These are phyloP conservation scores for Prunus fruticosa DNA, from an alignment of 306 rosid genomes.

Conservation along the genomic window DNA sequence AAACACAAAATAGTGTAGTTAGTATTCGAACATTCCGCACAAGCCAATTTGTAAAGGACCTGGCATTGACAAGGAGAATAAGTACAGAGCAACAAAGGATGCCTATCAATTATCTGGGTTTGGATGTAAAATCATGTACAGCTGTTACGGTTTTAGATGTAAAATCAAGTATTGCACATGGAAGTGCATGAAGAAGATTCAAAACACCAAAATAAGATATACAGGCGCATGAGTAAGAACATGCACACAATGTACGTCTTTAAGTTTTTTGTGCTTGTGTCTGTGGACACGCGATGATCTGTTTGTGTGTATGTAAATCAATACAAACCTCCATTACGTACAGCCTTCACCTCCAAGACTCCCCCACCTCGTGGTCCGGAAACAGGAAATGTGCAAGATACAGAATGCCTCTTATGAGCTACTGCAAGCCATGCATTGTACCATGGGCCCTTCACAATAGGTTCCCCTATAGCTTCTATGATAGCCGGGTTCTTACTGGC, in stretches of 20 bases:
- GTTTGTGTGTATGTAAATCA: neutral
- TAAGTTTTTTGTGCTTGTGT: neutral
- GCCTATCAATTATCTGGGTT: neutral
- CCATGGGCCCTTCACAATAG: slow-evolving; percentile 88
- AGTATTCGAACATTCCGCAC: neutral
- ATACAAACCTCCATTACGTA: slow-evolving; percentile 73
- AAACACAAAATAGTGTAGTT: neutral
- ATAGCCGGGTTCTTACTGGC: slow-evolving; percentile 54
- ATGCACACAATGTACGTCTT: neutral
- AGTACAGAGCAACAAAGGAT: neutral
- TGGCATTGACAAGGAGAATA: neutral
- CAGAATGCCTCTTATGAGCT: slow-evolving; percentile 80
- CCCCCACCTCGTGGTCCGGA: slow-evolving; percentile 85
- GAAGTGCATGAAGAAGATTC: neutral
- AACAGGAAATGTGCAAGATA: slow-evolving; percentile 88
- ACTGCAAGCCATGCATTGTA: slow-evolving; percentile 95
- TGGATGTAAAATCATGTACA: neutral
- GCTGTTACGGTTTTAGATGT: neutral
- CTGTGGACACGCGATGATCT: neutral
- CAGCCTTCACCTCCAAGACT: slow-evolving; percentile 78
- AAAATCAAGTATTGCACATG: neutral
- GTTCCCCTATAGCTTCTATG: slow-evolving; percentile 84
- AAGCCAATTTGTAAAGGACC: neutral
- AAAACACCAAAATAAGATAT: neutral
- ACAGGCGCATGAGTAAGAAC: neutral